Base-by-base conservation (phyloP, 2,329 filamentous ascomycete species). In the Pleoardoris graminearum region DNA sequence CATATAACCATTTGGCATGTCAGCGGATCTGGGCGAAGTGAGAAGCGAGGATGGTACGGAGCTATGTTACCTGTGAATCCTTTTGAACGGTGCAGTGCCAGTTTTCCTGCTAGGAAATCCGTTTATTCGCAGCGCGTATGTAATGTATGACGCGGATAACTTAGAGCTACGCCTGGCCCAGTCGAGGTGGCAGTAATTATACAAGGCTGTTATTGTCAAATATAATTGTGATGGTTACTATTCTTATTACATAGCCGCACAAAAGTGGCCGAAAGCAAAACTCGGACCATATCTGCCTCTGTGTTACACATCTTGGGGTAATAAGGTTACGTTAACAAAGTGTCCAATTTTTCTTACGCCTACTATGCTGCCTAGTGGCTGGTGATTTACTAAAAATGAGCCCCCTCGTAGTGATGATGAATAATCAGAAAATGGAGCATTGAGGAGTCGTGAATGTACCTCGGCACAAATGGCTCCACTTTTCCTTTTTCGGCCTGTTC, bases 61-160 rank as follows among this genome's bases (percentile, higher is more conserved):
- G 25, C 32, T 60, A 45, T 62, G 57, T 29, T 60, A 62, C 32
- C 51, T 60, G 14, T 53, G 55, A 1, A 23, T 60, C 7, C 83
- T 82, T 7, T 51, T 50, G 10, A 52, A 32, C 16, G 38, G 48
- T 19, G 54, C 56, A 3, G 21, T 25, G 23, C 35, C 25, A 1
- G 45, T 59, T 5, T 35, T 50, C 14, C 43, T 61, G 29, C 39
- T 59, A 3, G 59, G 55, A 2, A 53, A 42, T 17, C 48, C 49
- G 6, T 55, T 57, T 12, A 42, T 55, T 37, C 48, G 53, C 35
- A 57, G 55, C 27, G 54, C 49, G 41, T 54, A 53, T 56, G 46
- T 53, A 12, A 55, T 58, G 6, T 62, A 50, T 35, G 51, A 55
- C 47, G 47, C 29, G n/a, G 55, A 58, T 11, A 25, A 33, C 22